A percentile compares a stretch with the other conserved stretches of the same genome.
phyloP scores from a whole-genome alignment of 176 grass and related monocot species.

The Bolboschoenus planiculmis region DNA sequence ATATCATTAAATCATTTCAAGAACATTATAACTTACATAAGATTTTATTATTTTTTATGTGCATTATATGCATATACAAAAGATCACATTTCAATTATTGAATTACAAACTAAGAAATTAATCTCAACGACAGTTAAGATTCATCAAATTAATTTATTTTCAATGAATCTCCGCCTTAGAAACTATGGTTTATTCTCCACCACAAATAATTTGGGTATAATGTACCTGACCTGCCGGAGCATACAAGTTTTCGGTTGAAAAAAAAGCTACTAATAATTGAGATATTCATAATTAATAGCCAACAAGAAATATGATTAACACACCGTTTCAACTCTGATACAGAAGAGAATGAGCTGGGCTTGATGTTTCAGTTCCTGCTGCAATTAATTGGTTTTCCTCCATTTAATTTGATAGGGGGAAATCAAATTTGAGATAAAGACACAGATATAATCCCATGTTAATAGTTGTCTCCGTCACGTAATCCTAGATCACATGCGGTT shows the following conservation, averaged over 20 bases:
- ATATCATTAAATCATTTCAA: too few species aligned
- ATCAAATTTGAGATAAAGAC: not conserved
- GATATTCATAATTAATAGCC: not conserved
- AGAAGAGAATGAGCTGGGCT: not conserved
- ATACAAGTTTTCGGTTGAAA: not conserved
- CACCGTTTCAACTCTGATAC: not conserved
- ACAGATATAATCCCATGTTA: not conserved
- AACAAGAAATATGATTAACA: not conserved
- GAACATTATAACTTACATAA: too few species aligned
- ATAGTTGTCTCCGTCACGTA: not conserved
- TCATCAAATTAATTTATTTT: too few species aligned
- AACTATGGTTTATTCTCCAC: too few species aligned
- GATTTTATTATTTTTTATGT: too few species aligned
- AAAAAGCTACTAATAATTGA: not conserved
- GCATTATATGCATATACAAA: too few species aligned
- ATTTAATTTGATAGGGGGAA: not conserved
- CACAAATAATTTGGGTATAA: not conserved
- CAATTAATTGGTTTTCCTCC: not conserved
- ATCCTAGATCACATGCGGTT: not conserved
- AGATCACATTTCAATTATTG: not conserved
- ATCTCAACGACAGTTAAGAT: too few species aligned
- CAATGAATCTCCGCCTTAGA: too few species aligned
- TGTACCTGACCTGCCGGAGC: too few species aligned
- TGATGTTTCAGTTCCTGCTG: conserved; percentile 10
- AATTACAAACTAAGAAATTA: not conserved